Evolutionary conservation across 164 flowering plant genomes (phyloP), one percentile per base, ranked within the genome.

Genomic region (Warburgia ugandensis): DNA sequence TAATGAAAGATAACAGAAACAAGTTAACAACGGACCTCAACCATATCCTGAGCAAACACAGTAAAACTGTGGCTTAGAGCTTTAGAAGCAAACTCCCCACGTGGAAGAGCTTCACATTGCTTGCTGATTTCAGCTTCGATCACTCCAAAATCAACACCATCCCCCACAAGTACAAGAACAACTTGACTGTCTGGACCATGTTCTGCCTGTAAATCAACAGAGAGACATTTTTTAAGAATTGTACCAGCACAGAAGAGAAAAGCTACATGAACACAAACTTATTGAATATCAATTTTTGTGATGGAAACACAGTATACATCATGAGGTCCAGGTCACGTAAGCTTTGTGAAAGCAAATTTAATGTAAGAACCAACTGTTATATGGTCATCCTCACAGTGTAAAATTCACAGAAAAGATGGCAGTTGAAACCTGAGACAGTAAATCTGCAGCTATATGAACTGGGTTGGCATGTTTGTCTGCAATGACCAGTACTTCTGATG

Each of bases 161-260:
- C 91, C 28, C 99, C 99, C 63, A 71, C 85, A 58, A 88, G 58
- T 22, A 88, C 97, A 59, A 92, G 91, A 66, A 86, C 99, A 59
- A 92, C 96, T 66, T 92, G 96, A 67, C 99, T 88, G 61, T 86
- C 97, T 55, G 99, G 99, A 42, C 99, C 99, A 75, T 92, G 99
- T 74, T 92, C 99, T 33, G 97, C 99, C 99, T 92, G 73, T 60
- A 70, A 56, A 47, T 38, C 14, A 31, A 20, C 45, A 60, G 54
- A 60, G 40, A 26, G 9, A 48, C 45, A 41, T 6, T 39, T 2
- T 25, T 26, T 13, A 11, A 13, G 27, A 14, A 25, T 45, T 10
- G n/a, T 6, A 4, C 46, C 11, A 17, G 6, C 46, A 43, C 10
- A 10, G 10, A 33, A 33, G 14, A n/a, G 13, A 33, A 33, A 33